A percentile compares a stretch with the other conserved stretches of the same genome.
These are phyloP conservation scores for Trichoderma atroviride DNA, from an alignment of 2,329 filamentous ascomycete species.

Conservation along the genomic window DNA sequence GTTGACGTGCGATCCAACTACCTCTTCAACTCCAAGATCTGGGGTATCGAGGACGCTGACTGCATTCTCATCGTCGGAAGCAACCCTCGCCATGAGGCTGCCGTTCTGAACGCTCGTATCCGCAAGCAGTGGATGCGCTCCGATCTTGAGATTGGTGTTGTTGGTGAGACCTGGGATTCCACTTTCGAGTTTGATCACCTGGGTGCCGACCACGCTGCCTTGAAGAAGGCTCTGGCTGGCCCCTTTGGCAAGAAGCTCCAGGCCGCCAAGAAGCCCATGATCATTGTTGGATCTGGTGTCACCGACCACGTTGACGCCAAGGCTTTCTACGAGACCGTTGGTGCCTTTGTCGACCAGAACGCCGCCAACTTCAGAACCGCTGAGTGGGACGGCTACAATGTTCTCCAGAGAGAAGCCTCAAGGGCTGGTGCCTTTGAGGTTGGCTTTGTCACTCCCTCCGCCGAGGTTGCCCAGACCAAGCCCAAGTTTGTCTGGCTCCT, in stretches of 20 bases:
- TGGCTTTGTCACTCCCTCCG: conserved; percentile 86
- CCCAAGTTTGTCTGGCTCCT: conserved; percentile 97
- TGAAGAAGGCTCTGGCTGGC: conserved; percentile 84
- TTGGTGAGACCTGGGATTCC: conserved; percentile 88
- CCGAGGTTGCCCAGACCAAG: conserved; percentile 77
- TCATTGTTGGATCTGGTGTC: conserved; percentile 89
- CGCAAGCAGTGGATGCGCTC: conserved; percentile 97
- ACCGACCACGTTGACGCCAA: conserved; percentile 91
- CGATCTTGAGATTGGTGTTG: conserved; percentile 86
- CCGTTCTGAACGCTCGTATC: conserved; percentile 93
- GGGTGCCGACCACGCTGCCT: conserved; percentile 73
- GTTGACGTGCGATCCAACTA: conserved; percentile 94
- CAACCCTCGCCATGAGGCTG: conserved; percentile 93
- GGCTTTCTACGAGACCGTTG: conserved; percentile 89
- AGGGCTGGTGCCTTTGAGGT: conserved; percentile 93
- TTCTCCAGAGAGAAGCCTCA: conserved; percentile 91
- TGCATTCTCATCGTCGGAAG: conserved; percentile 89
- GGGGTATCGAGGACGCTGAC: conserved; percentile 91
- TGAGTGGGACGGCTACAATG: conserved; percentile 97
- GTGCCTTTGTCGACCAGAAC: conserved; percentile 91
- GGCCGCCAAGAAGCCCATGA: conserved; percentile 89
- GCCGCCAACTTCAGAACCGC: conserved; percentile 81
- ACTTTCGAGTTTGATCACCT: conserved; percentile 96
- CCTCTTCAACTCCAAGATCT: conserved; percentile 93
- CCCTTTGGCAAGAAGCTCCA: conserved; percentile 92